A percentile compares a stretch with the other conserved stretches of the same genome.
Evolutionary conservation across 1,284 basidiomycete genomes (phyloP).

Genomic region (Trichosporon sp.): DNA sequence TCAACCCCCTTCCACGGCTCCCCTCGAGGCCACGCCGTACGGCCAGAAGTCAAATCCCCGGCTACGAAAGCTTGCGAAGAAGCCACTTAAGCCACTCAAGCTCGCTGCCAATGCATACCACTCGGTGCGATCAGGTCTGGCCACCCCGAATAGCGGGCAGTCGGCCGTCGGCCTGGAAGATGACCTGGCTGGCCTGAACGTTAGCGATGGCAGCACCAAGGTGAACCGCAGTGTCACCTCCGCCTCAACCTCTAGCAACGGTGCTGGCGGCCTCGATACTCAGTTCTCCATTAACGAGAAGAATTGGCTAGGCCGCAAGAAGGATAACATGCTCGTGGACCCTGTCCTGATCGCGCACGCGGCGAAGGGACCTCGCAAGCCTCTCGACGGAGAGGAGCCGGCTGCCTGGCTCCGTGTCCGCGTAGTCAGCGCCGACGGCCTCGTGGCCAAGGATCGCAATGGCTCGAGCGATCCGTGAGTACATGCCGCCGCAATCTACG

Average conservation of each 20-base stretch:
- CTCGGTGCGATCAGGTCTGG: constrained; percentile 22
- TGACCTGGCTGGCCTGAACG: not conserved
- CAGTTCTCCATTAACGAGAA: constrained; percentile 11
- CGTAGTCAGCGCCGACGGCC: constrained; percentile 56
- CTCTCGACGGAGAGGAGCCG: constrained; percentile 54
- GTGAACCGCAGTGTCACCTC: constrained; percentile 21
- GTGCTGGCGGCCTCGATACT: not conserved
- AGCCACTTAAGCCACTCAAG: constrained; percentile 54
- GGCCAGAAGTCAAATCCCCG: constrained; percentile 23
- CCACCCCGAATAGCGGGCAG: constrained; percentile 21
- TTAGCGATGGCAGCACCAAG: constrained; percentile 19
- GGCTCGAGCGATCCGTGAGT: constrained; percentile 57
- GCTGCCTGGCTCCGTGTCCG: constrained; percentile 55
- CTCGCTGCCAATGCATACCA: constrained; percentile 49
- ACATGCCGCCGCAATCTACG: constrained; percentile 63
- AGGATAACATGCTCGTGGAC: constrained; percentile 26
- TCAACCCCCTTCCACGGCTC: not conserved
- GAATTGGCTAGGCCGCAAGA: constrained; percentile 28
- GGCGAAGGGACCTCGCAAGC: constrained; percentile 49
- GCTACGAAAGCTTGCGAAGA: constrained; percentile 42
- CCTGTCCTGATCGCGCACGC: constrained; percentile 45
- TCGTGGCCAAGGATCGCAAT: constrained; percentile 60
- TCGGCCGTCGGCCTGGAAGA: constrained; percentile 17
- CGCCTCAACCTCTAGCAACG: constrained; percentile 15
- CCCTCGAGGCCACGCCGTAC: constrained; percentile 2